Evolutionary conservation across 73 alveolate genomes (phyloP).

Genomic region (Uronychia binucleata): DNA sequence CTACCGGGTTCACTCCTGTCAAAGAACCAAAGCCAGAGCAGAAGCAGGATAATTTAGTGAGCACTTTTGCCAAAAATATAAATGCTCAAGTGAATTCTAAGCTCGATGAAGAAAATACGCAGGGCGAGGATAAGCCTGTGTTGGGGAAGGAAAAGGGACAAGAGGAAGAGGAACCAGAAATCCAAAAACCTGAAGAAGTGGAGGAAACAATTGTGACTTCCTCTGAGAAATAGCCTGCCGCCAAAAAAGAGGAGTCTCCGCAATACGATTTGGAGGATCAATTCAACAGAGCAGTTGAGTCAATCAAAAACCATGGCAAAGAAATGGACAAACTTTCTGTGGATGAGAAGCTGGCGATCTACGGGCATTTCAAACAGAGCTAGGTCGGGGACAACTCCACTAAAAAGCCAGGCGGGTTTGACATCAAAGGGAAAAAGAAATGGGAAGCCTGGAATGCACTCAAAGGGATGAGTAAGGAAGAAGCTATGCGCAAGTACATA

Average conservation of each 20-base stretch:
- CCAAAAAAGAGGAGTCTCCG: no score
- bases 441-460: conserved; percentile 96
- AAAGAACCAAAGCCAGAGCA: not conserved
- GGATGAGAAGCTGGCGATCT: conserved; percentile 77
- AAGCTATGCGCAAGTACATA: conserved; percentile 85
- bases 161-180: no score
- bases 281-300: conserved; percentile 72
- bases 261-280: conserved; percentile 64
- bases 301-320: conserved; percentile 56
- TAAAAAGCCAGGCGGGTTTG: conserved; percentile 90
- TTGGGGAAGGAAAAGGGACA: no score
- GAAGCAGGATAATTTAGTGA: not conserved
- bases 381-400: conserved; percentile 89
- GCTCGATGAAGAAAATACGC: no score
- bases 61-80: no score
- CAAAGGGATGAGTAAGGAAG: conserved; percentile 77
- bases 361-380: conserved; percentile 91
- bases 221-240: no score
- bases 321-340: conserved; percentile 63
- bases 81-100: no score
- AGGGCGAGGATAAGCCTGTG: no score
- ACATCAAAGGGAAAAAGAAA: conserved; percentile 90
- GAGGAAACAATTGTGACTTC: not conserved
- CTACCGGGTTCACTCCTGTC: no score
- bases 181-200: not conserved